phyloP scores from a whole-genome alignment of 2,329 filamentous ascomycete species.

The Calonectria multiphialidica region DNA sequence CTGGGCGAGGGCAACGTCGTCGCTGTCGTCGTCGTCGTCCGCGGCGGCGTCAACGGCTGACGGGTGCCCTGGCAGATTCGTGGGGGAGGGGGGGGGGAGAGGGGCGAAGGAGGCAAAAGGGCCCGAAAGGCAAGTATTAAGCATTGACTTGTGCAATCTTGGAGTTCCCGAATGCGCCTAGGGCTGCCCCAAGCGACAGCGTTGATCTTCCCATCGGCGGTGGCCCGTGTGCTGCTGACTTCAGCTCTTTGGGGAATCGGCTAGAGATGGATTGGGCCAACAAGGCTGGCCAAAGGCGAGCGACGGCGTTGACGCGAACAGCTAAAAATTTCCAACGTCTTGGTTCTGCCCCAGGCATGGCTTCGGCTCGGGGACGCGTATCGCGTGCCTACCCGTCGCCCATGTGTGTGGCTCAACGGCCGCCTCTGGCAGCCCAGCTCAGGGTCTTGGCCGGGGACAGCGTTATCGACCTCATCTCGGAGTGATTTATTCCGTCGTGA shows the following conservation, averaged over 20 bases:
- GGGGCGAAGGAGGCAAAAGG: not conserved
- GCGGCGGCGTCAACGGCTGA: constrained; percentile 28
- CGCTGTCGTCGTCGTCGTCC: not conserved
- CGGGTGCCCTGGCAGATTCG: constrained; percentile 29
- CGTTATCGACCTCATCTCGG: constrained; percentile 40
- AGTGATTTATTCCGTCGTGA: constrained; percentile 26
- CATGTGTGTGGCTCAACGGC: constrained; percentile 32
- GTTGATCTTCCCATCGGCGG: constrained; percentile 16
- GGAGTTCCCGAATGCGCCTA: constrained; percentile 37
- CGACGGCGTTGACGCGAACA: not conserved
- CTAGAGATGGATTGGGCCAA: not conserved
- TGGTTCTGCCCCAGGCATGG: constrained; percentile 13
- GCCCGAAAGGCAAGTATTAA: constrained; percentile 32
- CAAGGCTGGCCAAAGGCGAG: not conserved
- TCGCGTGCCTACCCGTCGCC: constrained; percentile 26
- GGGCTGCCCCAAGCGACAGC: constrained; percentile 35
- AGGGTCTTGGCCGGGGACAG: constrained; percentile 30
- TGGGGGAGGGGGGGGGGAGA: constrained; percentile 16
- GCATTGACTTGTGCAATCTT: constrained; percentile 44
- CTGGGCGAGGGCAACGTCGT: too few relatives aligned
- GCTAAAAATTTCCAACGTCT: constrained; percentile 21
- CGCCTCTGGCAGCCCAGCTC: constrained; percentile 28
- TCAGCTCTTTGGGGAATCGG: not conserved
- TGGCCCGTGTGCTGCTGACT: constrained; percentile 21
- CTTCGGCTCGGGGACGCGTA: not conserved